Base-by-base conservation (phyloP, 148 eudicot genomes). In the Camellia sinensis region DNA sequence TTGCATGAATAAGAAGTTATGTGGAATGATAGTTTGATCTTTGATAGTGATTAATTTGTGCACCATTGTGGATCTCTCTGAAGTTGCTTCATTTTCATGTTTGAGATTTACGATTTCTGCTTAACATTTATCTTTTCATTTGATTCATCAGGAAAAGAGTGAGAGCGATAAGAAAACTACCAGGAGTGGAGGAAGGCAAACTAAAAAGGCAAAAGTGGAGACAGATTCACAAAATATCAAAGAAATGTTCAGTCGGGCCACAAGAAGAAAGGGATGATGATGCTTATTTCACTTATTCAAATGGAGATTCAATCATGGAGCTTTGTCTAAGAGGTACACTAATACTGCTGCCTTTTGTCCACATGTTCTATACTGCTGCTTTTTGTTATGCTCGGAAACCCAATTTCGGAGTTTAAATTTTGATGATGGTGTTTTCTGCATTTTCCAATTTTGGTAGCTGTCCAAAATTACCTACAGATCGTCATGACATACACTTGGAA, bases 241-340 rank as follows among this genome's bases (percentile, higher is more conserved):
- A 85, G 98, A 94, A 77, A 96, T 96, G 99, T 96, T 96, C 76
- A 18, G 82, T 43, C 86, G 93, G 85, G 99, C 93, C 67, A 86
- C 97, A 14, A 91, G 95, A 86, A 88, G 85, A 86, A 88, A 84
- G 84, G 70, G 80, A 68, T 84, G 81, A 75, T 81, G 81, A 75
- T 81, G 76, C 69, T 67, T 63, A 46, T 71, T 61, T 71, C 57
- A 70, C 76, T 45, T 46, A 9, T 69, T 62, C 52, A 53, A 52
- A 17, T 22, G 17, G 37, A 57, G 8, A 5, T 71, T 21, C 17
- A 18, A 41, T 60, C 66, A 21, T 29, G 37, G 37, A 29, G 37
- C 18, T 8, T 75, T 43, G 67, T 44, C 67, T 8, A 11, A n/a
- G 18, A 45, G 53, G 8, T 66, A 45, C 6, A 37, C 46, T 48